Base-by-base conservation (phyloP, 2,329 filamentous ascomycete genomes). In the Aplosporella prunicola region DNA sequence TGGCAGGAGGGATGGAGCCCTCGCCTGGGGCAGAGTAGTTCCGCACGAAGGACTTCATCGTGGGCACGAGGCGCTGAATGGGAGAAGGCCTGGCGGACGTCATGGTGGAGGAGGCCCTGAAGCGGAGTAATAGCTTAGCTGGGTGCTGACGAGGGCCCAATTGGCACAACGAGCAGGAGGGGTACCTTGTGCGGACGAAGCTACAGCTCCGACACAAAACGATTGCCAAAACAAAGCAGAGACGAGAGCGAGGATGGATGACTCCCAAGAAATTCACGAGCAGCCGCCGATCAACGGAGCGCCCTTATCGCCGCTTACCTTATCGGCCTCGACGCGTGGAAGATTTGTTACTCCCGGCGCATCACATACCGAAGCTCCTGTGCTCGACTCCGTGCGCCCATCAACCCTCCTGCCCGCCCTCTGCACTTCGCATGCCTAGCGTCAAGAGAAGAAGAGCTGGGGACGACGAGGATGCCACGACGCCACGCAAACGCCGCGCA, bases 1-100 rank as follows among this genome's bases (percentile, higher is more conserved):
- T 98, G 42, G 82, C 75, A 11, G 74, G 72, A 1, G 88, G 87
- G 41, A 93, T 71, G 22, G 64, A 59, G 37, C 69, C 67, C 48
- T 71, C 67, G 35, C 69, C 63, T 2, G 75, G 73, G 13, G 74
- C 76, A 32, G 77, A 75, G 52, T 81, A 82, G 45, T 56, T 54
- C 41, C 74, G 69, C 18, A 60, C 48, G 14, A 36, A 33, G 55
- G 69, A 66, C 24, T 47, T 48, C 14, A 47, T 43, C 26, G 55
- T 46, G 45, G 50, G 35, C 47, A 45, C 18, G 56, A 47, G 37
- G 53, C 39, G 35, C 32, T 35, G 30, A 25, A 42, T 16, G 22
- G 26, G n/a, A 7, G 38, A 35, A n/a, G 38, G 32, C 27, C 32
- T 24, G 20, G 38, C 26, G 32, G 38, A 40, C 17, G 38, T 32